Percentiles rank a stretch among this genome's conserved stretches.
phyloP scores from a whole-genome alignment of 352 stramenopile species.

The Globisporangium abappressorium region DNA sequence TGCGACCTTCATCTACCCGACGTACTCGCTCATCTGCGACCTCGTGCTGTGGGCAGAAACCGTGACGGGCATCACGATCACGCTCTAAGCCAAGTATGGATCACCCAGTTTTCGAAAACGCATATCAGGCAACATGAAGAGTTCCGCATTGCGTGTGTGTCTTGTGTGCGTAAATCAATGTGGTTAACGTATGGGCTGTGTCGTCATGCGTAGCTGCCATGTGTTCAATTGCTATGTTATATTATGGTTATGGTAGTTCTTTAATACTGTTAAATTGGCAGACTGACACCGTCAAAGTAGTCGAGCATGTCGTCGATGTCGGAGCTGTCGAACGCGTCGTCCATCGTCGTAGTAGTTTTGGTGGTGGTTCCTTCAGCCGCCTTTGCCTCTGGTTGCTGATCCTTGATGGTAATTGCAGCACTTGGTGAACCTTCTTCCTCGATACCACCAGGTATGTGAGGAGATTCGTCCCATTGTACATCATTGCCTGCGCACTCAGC shows the following conservation, averaged over 20 bases:
- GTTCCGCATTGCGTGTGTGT: neutral
- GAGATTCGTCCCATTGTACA: neutral
- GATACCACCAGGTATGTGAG: neutral
- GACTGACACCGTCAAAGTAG: slow-evolving; percentile 65
- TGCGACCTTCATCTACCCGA: slow-evolving; percentile 70
- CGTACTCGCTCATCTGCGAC: slow-evolving; percentile 60
- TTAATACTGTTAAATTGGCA: slow-evolving; percentile 42
- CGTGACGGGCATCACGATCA: slow-evolving; percentile 34
- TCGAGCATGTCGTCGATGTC: slow-evolving; percentile 77
- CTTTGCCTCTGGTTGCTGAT: neutral
- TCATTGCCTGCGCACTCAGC: neutral
- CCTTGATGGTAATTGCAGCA: neutral
- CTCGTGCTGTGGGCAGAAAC: slow-evolving; percentile 52
- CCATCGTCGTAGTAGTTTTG: neutral
- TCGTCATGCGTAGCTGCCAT: neutral
- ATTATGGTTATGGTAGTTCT: neutral
- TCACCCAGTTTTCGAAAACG: neutral
- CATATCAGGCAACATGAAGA: neutral
- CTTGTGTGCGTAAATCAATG: neutral
- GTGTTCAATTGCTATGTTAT: neutral
- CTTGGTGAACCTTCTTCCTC: neutral
- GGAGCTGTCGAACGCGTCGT: slow-evolving; percentile 10
- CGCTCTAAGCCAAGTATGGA: slow-evolving; percentile 19
- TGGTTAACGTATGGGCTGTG: too few relatives aligned
- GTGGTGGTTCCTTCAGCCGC: neutral